Conservation (phyloP, 116 monocot genomes). For the Phalaenopsis hybrid region DNA sequence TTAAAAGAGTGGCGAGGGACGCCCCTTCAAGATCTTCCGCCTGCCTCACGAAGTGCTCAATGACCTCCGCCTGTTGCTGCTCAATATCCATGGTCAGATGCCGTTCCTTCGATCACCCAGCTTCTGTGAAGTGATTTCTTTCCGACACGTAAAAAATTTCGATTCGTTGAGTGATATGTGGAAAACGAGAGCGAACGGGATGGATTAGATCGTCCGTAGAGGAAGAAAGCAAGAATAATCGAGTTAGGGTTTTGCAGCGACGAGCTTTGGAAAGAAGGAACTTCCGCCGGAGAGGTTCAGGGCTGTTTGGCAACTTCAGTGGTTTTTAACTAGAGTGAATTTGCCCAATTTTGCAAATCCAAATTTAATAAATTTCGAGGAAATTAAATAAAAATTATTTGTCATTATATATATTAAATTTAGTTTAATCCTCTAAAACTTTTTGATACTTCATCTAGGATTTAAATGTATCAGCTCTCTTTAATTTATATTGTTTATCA, state of each 20-base stretch:
- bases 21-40: constrained; percentile 27
- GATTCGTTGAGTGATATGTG: neutral
- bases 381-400: too few species aligned
- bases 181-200: constrained; percentile 2
- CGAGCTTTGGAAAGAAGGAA: neutral
- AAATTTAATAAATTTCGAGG: too few species aligned
- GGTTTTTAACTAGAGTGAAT: too few species aligned
- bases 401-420: too few species aligned
- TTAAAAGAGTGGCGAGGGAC: constrained; percentile 45
- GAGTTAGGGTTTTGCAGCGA: constrained; percentile 2
- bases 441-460: too few species aligned
- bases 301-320: too few species aligned
- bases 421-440: too few species aligned
- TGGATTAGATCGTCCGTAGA: neutral
- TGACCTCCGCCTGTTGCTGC: constrained; percentile 74
- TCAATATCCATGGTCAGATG: constrained; percentile 67
- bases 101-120: neutral
- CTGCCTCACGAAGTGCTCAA: constrained; percentile 66
- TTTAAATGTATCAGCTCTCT: too few species aligned
- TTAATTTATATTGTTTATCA: too few species aligned
- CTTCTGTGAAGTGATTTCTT: neutral
- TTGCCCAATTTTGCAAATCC: too few species aligned
- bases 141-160: too few species aligned
- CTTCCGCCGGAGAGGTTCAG: neutral
- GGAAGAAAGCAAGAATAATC: neutral